These are phyloP conservation scores for Wickerhamomyces bisporus DNA, from an alignment of 805 yeast species.

Conservation along the genomic window DNA sequence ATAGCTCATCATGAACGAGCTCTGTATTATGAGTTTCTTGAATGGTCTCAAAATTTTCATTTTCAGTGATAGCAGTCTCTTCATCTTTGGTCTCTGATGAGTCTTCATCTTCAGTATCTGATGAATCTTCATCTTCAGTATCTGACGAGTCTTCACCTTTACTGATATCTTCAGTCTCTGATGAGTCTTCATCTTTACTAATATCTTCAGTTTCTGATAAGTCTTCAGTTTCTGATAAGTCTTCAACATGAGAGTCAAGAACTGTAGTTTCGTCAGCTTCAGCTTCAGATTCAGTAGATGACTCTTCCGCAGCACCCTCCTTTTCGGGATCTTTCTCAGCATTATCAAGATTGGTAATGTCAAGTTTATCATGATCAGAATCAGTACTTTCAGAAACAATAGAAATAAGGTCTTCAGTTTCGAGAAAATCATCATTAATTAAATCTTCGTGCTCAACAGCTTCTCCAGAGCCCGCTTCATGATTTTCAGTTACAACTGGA, in stretches of 20 bases:
- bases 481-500: neutral
- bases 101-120: too few relatives aligned
- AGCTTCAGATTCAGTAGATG: neutral
- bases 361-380: too few relatives aligned
- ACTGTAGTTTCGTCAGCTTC: neutral
- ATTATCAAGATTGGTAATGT: too few relatives aligned
- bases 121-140: neutral
- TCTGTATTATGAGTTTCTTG: constrained; percentile 3
- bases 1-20: constrained; percentile 14
- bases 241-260: neutral
- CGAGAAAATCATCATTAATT: too few relatives aligned
- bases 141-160: constrained; percentile 2
- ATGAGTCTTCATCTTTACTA: neutral
- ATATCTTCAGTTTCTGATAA: constrained; percentile 1
- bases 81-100: too few relatives aligned
- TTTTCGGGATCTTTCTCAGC: constrained; percentile 1
- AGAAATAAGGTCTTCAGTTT: too few relatives aligned
- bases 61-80: too few relatives aligned
- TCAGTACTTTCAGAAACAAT: neutral
- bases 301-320: constrained; percentile 2
- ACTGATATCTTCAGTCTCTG: neutral
- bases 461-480: too few relatives aligned
- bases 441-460: too few relatives aligned
- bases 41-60: too few relatives aligned
- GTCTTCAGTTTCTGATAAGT: neutral